Base-by-base conservation (phyloP, 179 eudicot genomes). In the Spergularia azorica region DNA sequence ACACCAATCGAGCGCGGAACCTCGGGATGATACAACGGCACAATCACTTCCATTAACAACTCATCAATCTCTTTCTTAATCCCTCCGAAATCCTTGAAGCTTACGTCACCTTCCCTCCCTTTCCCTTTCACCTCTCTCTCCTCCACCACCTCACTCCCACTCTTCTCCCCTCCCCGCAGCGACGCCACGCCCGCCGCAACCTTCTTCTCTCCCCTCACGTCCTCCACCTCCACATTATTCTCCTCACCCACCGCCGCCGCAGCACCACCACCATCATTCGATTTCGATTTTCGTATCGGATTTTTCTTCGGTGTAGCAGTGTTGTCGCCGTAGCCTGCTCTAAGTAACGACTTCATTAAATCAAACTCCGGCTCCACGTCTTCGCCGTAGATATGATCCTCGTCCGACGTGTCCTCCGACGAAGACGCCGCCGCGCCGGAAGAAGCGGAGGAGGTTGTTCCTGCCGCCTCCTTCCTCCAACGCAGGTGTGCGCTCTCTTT, bases 1-100 rank as follows among this genome's bases (percentile, higher is more conserved):
- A 90, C 92, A 3, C 96, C 95, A 3, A 91, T 79, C 68, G 81
- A 64, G 50, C 64, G 77, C 0, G 88, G 87, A 61, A 91, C 55
- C 70, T 89, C 74, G 0, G 97, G 97, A 70, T 88, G 89, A 54
- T 65, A 88, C 38, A 95, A 76, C 0, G 98, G 96, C 67, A 92
- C 87, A 62, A 95, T 81, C 71, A 95, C 91, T 76, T 91, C 95
- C 91, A 84, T 87, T 39, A 74, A 82, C 83, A 95, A 70, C 41
- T 89, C 88, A 74, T 95, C 92, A 73, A 92, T 50, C 4, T 86
- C 88, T 48, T 67, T 80, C 63, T 70, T 76, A 82, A 95, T 90
- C 61, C 98, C 98, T 3, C 98, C 98, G 43, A 95, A 82, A 84
- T 95, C 98, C 84, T 72, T 83, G 86, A 95, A 95, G 83, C 79